Base-by-base conservation (phyloP, 1,139 yeast genomes). In the Taphrina flavorubra region DNA sequence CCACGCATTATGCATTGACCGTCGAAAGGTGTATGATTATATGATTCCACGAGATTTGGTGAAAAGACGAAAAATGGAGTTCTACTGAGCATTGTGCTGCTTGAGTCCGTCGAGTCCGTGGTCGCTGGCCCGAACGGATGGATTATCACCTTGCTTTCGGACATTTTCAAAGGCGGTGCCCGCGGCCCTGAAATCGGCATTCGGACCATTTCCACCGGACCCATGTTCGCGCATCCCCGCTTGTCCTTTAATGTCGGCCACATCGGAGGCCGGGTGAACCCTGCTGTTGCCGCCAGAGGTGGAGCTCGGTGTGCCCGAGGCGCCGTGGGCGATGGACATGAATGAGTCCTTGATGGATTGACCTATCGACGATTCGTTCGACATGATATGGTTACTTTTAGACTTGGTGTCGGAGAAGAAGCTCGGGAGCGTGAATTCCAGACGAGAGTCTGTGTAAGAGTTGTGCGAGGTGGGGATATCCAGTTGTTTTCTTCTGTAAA, bases 321-420 rank as follows among this genome's bases (percentile, higher is more conserved):
- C 60, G 3, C 60, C 60, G 46, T 58, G 62, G 39, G 53, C 62
- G 34, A 58, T 31, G 31, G 62, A 58, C 62, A 58, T 58, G 62
- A 58, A 58, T 58, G 62, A 44, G 62, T 44, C 53, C 51, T 58
- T 58, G 51, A 58, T 44, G 20, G 53, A 25, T 34, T 58, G 53
- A 5, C 62, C 62, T 10, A 58, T 31, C 34, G 60, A 31, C 14
- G 36, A 6, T 7, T 56, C 49, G 25, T 20, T n/a, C 6, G 60
- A 56, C 60, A 56, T 56, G 31, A 25, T 25, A 25, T 25, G 31
- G 31, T 25, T 25, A 25, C 31, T 25, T 25, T 25, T 25, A 25
- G 31, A 4, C 4, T 25, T 25, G 31, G 31, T 25, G 4, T 25
- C 4, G 58, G 13, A 31, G 47, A n/a, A 10, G 55, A 25, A 25